Evolutionary conservation across 75 land plant species (phyloP).

Genomic region (Larix kaempferi): DNA sequence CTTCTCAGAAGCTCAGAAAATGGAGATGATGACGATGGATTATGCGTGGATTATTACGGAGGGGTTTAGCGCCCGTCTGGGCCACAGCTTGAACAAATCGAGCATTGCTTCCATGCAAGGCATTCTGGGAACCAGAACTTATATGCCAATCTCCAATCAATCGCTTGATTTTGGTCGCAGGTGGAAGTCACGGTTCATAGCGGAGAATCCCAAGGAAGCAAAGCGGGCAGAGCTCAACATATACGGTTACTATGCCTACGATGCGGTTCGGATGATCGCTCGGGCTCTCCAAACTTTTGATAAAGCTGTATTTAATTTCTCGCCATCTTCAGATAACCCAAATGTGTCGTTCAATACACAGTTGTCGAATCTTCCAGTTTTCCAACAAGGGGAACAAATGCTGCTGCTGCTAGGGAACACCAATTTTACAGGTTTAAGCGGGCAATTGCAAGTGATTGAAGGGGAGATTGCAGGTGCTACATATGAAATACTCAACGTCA

Average conservation of each 20-base stretch:
- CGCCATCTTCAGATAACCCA: no score
- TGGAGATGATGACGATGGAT: conserved; percentile 41
- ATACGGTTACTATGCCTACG: conserved; percentile 45
- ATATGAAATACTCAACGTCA: conserved; percentile 41
- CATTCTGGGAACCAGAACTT: conserved; percentile 36
- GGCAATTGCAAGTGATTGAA: conserved; percentile 31
- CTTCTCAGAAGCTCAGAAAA: conserved; percentile 31
- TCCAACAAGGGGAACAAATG: conserved; percentile 32
- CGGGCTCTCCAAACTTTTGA: background rate
- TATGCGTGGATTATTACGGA: conserved; percentile 59
- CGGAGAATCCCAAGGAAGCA: background rate
- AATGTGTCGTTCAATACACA: no score
- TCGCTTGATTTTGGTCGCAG: background rate
- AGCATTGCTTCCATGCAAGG: conserved; percentile 46
- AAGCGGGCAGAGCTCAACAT: conserved; percentile 9
- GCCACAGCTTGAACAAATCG: conserved; percentile 15
- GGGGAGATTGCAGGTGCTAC: conserved; percentile 45
- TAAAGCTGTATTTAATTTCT: background rate
- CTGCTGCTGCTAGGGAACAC: conserved; percentile 20
- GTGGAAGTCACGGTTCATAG: conserved; percentile 25
- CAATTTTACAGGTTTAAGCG: conserved; percentile 58
- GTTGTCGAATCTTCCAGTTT: conserved; percentile 17
- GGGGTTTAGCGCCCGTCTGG: conserved; percentile 12
- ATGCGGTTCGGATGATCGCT: conserved; percentile 30
- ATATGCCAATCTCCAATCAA: conserved; percentile 32